A percentile compares a stretch with the other conserved stretches of the same genome.
Evolutionary conservation across 306 rosid genomes (phyloP).

Genomic region (Glycine latifolia): DNA sequence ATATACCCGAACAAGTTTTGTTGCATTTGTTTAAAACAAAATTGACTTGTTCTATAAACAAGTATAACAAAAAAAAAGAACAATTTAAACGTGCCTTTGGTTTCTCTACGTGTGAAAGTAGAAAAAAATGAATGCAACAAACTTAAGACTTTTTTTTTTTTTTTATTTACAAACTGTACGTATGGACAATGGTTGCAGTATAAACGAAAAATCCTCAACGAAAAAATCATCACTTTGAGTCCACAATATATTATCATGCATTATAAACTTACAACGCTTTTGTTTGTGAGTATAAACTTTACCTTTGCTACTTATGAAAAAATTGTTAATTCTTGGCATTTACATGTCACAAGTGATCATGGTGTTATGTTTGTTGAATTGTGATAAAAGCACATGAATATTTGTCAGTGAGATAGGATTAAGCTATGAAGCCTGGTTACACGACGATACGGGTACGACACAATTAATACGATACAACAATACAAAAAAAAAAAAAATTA

Average conservation of each 20-base stretch:
- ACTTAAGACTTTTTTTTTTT: too few species aligned
- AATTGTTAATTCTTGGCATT: not conserved
- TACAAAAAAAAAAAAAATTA: too few species aligned
- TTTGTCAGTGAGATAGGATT: not conserved
- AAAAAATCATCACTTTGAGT: not conserved
- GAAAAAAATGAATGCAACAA: not conserved
- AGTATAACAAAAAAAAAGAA: not conserved
- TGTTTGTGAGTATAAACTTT: not conserved
- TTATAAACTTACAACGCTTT: not conserved
- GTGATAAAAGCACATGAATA: not conserved
- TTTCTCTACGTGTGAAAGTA: not conserved
- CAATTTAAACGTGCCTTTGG: not conserved
- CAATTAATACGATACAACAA: too few species aligned
- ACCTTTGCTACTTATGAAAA: not conserved
- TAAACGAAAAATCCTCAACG: not conserved
- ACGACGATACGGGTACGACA: too few species aligned
- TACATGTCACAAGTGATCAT: not conserved
- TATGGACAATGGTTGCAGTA: not conserved
- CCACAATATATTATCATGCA: not conserved
- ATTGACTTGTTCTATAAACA: not conserved
- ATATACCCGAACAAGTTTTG: not conserved
- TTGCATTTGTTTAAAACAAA: not conserved
- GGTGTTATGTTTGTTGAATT: not conserved
- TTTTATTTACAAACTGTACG: too few species aligned
- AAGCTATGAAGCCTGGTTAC: too few species aligned